phyloP scores from a whole-genome alignment of 1,284 basidiomycete species.

The Flammula alnicola region DNA sequence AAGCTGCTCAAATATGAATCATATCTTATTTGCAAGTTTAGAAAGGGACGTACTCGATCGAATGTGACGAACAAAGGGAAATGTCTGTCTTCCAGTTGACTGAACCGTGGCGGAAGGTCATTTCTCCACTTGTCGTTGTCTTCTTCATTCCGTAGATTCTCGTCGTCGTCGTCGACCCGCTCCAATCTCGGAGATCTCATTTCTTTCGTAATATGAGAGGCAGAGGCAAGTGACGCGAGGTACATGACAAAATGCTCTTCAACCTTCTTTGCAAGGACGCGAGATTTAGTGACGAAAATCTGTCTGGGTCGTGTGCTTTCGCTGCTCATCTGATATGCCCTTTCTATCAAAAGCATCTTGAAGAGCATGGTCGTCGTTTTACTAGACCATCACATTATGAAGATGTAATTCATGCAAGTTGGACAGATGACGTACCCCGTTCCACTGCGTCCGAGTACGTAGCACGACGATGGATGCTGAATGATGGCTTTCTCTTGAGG shows the following conservation, averaged over 20 bases:
- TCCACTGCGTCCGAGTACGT: slow-evolving; percentile 74
- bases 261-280: slow-evolving; percentile 69
- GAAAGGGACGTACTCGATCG: slow-evolving; percentile 57
- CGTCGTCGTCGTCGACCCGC: slow-evolving; percentile 33
- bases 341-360: slow-evolving; percentile 74
- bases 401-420: neutral
- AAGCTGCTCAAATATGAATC: slow-evolving; percentile 35
- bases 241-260: slow-evolving; percentile 68
- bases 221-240: slow-evolving; percentile 48
- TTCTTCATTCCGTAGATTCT: slow-evolving; percentile 51
- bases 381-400: slow-evolving; percentile 40
- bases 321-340: slow-evolving; percentile 46
- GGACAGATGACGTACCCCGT: slow-evolving; percentile 56
- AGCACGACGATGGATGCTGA: slow-evolving; percentile 64
- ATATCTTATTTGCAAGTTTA: slow-evolving; percentile 10
- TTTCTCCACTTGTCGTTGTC: slow-evolving; percentile 51
- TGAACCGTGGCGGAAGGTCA: slow-evolving; percentile 60
- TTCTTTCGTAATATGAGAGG: slow-evolving; percentile 40
- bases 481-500: slow-evolving; percentile 66
- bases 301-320: slow-evolving; percentile 57
- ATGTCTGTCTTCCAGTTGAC: slow-evolving; percentile 60
- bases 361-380: slow-evolving; percentile 81
- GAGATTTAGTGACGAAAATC: slow-evolving; percentile 76
- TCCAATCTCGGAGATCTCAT: too few species aligned
- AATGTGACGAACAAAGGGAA: slow-evolving; percentile 78